phyloP scores from a whole-genome alignment of 1,284 basidiomycete genomes.

The Pascua sp. region DNA sequence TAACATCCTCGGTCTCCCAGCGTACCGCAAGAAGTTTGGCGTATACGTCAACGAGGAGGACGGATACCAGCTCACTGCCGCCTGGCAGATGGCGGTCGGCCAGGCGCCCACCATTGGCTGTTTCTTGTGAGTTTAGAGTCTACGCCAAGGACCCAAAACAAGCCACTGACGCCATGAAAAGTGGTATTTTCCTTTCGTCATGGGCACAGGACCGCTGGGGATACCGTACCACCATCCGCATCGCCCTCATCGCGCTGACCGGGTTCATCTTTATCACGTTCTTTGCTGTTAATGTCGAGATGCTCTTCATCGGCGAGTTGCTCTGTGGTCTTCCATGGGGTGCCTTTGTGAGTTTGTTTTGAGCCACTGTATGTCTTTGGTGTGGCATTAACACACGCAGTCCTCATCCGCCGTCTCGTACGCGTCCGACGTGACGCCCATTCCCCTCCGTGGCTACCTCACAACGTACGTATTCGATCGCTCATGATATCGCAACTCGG shows the following conservation, averaged over 20 bases:
- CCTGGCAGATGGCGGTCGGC: conserved; percentile 28
- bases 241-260: conserved; percentile 32
- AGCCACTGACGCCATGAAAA: background rate
- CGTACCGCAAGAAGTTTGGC: conserved; percentile 19
- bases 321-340: conserved; percentile 49
- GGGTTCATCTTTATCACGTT: conserved; percentile 36
- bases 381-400: no score
- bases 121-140: conserved; percentile 19
- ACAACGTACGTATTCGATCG: conserved; percentile 18
- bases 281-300: conserved; percentile 40
- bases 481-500: no score
- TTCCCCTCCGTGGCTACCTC: conserved; percentile 28
- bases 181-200: conserved; percentile 23
- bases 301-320: conserved; percentile 24
- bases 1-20: conserved; percentile 8
- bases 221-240: conserved; percentile 24
- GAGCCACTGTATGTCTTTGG: no score
- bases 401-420: conserved; percentile 36
- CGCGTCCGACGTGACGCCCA: conserved; percentile 53
- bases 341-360: conserved; percentile 35
- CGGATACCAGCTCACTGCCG: conserved; percentile 24
- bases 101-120: conserved; percentile 23
- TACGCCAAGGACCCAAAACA: no score
- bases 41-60: background rate
- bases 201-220: conserved; percentile 26